Evolutionary conservation across 2,329 filamentous ascomycete genomes (phyloP).

Genomic region (Colletotrichum chrysophilum): DNA sequence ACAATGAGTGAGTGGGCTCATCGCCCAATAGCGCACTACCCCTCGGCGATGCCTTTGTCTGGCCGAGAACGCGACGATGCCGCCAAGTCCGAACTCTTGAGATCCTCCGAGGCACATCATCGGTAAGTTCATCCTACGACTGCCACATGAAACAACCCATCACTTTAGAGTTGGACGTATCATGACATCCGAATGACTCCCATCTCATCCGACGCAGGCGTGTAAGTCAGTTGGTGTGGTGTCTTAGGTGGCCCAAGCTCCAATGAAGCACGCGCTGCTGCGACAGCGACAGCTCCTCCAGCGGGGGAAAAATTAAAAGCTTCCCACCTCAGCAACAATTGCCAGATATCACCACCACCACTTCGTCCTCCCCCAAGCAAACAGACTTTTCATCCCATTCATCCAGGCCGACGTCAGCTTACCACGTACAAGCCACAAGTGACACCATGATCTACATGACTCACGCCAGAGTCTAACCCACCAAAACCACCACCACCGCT

Average conservation of each 20-base stretch:
- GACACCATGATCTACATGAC: neutral
- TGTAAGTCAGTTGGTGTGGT: neutral
- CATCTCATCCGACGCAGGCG: neutral
- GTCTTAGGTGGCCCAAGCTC: constrained; percentile 11
- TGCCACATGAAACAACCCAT: neutral
- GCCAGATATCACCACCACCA: neutral
- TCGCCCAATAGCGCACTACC: neutral
- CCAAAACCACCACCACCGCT: neutral
- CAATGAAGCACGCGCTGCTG: neutral
- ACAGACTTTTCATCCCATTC: neutral
- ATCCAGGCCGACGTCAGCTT: neutral
- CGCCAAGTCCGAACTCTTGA: neutral
- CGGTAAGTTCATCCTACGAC: neutral
- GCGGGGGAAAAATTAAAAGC: neutral
- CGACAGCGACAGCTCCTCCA: neutral
- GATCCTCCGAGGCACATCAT: neutral
- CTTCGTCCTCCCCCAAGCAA: neutral
- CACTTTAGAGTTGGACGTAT: neutral
- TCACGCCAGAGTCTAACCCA: neutral
- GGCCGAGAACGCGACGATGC: neutral
- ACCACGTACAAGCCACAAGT: neutral
- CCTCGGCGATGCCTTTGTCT: neutral
- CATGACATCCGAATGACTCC: neutral
- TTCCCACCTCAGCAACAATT: neutral
- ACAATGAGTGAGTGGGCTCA: neutral